These are phyloP conservation scores for Globisporangium iwayamae DNA, from an alignment of 352 stramenopile genomes.

Conservation along the genomic window DNA sequence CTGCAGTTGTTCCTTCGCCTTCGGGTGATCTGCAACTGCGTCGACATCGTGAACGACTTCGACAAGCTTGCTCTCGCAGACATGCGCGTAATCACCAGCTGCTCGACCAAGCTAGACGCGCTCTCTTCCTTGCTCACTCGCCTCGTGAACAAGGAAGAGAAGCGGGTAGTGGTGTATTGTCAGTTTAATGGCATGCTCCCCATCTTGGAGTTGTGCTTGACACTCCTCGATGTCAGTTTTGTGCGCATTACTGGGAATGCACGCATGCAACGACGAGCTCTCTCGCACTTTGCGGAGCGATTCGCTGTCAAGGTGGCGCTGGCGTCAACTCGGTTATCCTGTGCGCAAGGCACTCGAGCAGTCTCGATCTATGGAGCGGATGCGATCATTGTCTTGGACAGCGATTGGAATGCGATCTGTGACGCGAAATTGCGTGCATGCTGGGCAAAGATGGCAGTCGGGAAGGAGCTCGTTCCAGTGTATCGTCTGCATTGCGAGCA, in stretches of 20 bases:
- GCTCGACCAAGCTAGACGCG: conserved; percentile 61
- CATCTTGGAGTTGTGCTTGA: conserved; percentile 68
- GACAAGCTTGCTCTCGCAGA: conserved; percentile 78
- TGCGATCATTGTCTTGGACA: conserved; percentile 76
- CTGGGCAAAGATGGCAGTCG: conserved; percentile 65
- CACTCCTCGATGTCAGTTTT: conserved; percentile 53
- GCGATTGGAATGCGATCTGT: conserved; percentile 77
- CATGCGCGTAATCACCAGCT: conserved; percentile 46
- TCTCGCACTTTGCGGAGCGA: conserved; percentile 72
- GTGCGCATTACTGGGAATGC: conserved; percentile 59
- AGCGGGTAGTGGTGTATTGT: conserved; percentile 76
- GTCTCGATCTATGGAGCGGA: conserved; percentile 70
- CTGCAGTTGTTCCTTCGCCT: conserved; percentile 62
- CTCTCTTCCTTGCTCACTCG: conserved; percentile 53
- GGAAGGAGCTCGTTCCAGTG: conserved; percentile 47
- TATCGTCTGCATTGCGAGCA: conserved; percentile 81
- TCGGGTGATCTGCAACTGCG: conserved; percentile 76
- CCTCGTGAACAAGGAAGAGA: conserved; percentile 51
- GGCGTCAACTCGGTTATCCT: conserved; percentile 57
- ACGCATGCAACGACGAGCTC: conserved; percentile 48
- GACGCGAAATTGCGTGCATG: conserved; percentile 79
- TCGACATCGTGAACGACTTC: conserved; percentile 69
- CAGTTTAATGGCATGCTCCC: conserved; percentile 73
- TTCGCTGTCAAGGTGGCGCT: conserved; percentile 63
- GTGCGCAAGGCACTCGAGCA: conserved; percentile 33